Conservation (phyloP, 169 alveolate genomes). For the Plasmodium chabaudi region DNA sequence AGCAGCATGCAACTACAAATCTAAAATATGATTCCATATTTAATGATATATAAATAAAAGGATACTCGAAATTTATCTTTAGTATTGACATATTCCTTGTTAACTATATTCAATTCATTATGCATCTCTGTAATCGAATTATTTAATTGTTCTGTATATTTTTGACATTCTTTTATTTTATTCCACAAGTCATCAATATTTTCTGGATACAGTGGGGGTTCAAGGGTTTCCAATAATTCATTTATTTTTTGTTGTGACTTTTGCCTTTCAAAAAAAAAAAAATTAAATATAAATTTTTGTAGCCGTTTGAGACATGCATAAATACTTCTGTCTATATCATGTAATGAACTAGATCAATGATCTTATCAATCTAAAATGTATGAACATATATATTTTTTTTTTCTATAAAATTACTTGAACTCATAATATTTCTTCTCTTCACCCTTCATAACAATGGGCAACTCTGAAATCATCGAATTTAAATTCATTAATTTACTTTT, state of each 20-base stretch:
- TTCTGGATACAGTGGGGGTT: conserved; percentile 5
- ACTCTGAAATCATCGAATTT: conserved; percentile 27
- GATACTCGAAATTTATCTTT: conserved; percentile 39
- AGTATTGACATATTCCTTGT: conserved; percentile 23
- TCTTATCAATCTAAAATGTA: too few species aligned
- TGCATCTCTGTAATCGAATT: conserved; percentile 25
- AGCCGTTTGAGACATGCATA: too few species aligned
- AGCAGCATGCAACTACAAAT: too few species aligned
- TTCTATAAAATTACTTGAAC: conserved; percentile 34
- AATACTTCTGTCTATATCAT: too few species aligned
- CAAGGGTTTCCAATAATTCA: conserved; percentile 30
- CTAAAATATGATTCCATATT: too few species aligned
- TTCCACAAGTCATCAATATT: conserved; percentile 44
- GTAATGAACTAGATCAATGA: too few species aligned
- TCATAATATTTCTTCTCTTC: conserved; percentile 46
- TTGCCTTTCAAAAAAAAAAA: conserved; percentile 18
- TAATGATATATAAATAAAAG: not conserved
- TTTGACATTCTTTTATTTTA: conserved; percentile 36
- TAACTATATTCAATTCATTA: conserved; percentile 8
- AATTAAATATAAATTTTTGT: conserved; percentile 1
- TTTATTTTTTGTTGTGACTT: conserved; percentile 28
- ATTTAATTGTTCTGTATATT: conserved; percentile 20
- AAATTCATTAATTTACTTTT: conserved; percentile 28
- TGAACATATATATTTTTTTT: not conserved
- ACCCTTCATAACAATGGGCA: conserved; percentile 34